Evolutionary conservation across 805 yeast species (phyloP), one percentile per base, ranked within the genome.

Genomic region (Saccharomycopsis schoenii): DNA sequence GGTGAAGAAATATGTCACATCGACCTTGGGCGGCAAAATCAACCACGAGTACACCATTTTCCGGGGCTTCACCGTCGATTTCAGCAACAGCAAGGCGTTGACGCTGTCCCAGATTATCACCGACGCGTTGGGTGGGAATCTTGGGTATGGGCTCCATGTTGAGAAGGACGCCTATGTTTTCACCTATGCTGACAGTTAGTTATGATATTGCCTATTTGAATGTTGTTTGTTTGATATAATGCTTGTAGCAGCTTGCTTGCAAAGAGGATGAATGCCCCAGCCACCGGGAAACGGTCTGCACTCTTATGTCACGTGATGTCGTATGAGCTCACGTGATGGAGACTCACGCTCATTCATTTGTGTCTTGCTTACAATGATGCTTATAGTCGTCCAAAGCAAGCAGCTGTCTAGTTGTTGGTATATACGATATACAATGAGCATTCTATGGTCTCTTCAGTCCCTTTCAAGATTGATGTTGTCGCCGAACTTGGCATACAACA

Each of bases 401-500:
- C 34, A 29, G 34, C 34, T 6, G 6, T 29, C 34, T 29, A 6
- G 6, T 29, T 29, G 34, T 29, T 29, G 34, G 6, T 29, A 29
- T 29, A 29, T 6, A 29, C 34, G 34, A 37, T 37, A 37, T 37
- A 37, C 15, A 37, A 37, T 11, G 15, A 37, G 10, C 2, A 9
- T 2, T n/a, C n/a, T n/a, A n/a, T n/a, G n/a, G n/a, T n/a, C n/a
- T n/a, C n/a, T n/a, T 37, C 41, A 64, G 15, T 63, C 65, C 65
- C 84, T 77, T 70, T 93, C 99, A 56, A 93, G 75, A 70, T 92
- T 92, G 70, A 93, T 94, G 62, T 89, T 84, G 67, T 82, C 82
- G 29, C 98, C 99, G 70, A 93, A 94, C 71, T 88, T 90, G 17
- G 89, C 89, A 69, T 93, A 94, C 60, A 93, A 76, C n/a, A 77